Evolutionary conservation across 1,284 basidiomycete species (phyloP).

Genomic region (Apiotrichum brassicae): DNA sequence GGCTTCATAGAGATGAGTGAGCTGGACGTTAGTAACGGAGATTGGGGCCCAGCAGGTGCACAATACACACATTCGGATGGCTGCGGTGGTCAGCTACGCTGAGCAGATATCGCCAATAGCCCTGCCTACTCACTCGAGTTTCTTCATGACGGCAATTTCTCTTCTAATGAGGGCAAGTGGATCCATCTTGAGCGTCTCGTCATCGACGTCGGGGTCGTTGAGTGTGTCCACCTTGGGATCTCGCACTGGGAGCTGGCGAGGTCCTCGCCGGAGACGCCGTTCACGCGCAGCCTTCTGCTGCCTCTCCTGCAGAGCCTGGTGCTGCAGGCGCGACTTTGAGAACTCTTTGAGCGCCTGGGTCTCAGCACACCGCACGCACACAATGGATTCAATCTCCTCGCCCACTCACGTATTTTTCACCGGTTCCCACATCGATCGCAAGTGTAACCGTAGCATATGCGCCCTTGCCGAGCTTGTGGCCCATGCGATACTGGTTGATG

Average conservation of each 20-base stretch:
- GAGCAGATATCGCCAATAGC: no score
- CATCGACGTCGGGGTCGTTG: not conserved
- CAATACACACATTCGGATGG: constrained; percentile 42
- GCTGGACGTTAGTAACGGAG: constrained; percentile 29
- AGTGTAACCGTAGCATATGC: constrained; percentile 46
- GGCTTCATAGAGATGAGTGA: constrained; percentile 54
- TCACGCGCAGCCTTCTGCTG: constrained; percentile 15
- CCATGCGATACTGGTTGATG: constrained; percentile 47
- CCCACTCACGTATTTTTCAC: constrained; percentile 43
- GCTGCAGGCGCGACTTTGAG: constrained; percentile 44
- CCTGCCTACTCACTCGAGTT: constrained; percentile 43
- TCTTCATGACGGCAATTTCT: constrained; percentile 50
- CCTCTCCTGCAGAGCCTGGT: constrained; percentile 34
- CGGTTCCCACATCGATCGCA: constrained; percentile 44
- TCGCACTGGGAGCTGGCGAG: not conserved
- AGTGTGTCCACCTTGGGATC: no score
- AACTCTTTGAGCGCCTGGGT: constrained; percentile 47
- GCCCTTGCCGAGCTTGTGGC: constrained; percentile 43
- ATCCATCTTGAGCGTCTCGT: constrained; percentile 25
- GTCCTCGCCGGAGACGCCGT: constrained; percentile 5
- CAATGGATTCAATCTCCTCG: no score
- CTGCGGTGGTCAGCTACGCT: constrained; percentile 15
- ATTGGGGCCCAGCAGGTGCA: not conserved
- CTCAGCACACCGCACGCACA: not conserved
- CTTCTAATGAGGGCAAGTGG: constrained; percentile 44